Conservation (phyloP, 2,329 filamentous ascomycete genomes). For the Apiospora hydei region DNA sequence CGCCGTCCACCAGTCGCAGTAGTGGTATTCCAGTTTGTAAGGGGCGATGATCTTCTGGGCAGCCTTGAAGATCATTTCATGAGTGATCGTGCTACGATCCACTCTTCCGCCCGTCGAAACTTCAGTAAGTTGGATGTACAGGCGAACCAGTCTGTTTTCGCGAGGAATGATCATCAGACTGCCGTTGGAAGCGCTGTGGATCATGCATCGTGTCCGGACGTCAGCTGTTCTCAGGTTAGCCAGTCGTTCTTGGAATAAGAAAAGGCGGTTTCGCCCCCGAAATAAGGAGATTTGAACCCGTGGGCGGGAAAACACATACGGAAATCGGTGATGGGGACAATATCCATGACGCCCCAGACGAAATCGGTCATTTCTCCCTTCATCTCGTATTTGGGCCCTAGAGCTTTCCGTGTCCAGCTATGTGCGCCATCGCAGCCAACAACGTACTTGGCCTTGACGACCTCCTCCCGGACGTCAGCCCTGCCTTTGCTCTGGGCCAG, state of each 20-base stretch:
- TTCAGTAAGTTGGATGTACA: constrained; percentile 70
- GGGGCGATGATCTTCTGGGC: constrained; percentile 71
- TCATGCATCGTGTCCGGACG: constrained; percentile 64
- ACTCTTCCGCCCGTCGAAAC: constrained; percentile 55
- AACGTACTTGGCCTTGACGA: constrained; percentile 66
- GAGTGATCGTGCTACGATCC: constrained; percentile 68
- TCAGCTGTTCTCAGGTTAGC: constrained; percentile 46
- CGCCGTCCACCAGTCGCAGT: constrained; percentile 67
- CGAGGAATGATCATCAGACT: constrained; percentile 71
- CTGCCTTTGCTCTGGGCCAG: constrained; percentile 33
- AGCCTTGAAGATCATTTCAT: constrained; percentile 66
- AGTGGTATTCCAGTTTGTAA: constrained; percentile 69
- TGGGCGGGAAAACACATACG: constrained; percentile 39
- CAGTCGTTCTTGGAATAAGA: neutral
- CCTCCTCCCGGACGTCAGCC: constrained; percentile 49
- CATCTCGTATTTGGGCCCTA: constrained; percentile 59
- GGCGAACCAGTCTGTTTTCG: constrained; percentile 67
- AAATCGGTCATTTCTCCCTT: constrained; percentile 62
- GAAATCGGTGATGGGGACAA: constrained; percentile 57
- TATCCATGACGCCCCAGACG: constrained; percentile 56
- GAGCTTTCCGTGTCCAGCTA: constrained; percentile 66
- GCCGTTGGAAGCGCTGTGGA: constrained; percentile 62
- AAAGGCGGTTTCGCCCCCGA: neutral
- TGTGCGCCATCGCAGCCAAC: constrained; percentile 75
- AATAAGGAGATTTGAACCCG: neutral